Evolutionary conservation across 345 rosid genomes (phyloP).

Genomic region (Populus tremula): DNA sequence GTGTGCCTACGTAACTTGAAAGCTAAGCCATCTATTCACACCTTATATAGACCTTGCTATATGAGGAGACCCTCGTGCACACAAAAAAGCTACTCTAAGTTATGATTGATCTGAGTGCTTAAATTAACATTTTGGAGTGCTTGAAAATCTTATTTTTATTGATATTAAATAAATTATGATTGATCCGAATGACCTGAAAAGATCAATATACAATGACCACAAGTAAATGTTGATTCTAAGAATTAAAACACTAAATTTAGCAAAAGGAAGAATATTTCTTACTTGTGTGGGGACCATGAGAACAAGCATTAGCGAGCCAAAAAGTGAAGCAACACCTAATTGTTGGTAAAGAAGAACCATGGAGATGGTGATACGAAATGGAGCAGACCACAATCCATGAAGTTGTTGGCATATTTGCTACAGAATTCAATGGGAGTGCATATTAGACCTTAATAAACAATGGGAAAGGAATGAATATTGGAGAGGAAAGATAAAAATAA

Average conservation of each 20-base stretch:
- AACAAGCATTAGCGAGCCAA: conserved; percentile 22
- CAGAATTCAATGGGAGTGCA: not conserved
- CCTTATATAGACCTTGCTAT: not conserved
- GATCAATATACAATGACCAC: not conserved
- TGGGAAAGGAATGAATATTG: not conserved
- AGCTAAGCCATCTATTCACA: not conserved
- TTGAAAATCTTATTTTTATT: not conserved
- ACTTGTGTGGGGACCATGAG: conserved; percentile 34
- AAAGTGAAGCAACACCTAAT: conserved; percentile 32
- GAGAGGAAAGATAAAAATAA: not conserved
- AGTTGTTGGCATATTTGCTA: conserved; percentile 34
- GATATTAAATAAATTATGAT: not conserved
- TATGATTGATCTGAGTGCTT: not conserved
- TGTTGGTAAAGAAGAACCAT: conserved; percentile 37
- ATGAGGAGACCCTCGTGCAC: not conserved
- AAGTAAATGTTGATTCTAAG: not conserved
- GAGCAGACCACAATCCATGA: conserved; percentile 35
- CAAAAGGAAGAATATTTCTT: not conserved
- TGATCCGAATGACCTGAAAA: not conserved
- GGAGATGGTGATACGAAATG: conserved; percentile 32
- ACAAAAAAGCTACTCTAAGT: too few relatives aligned
- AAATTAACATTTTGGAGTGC: not conserved
- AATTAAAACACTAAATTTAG: not conserved
- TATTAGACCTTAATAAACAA: not conserved
- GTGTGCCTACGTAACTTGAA: not conserved